Percentiles rank a stretch among this genome's conserved stretches.
These are phyloP conservation scores for Dendrobium chrysotoxum DNA, from an alignment of 106 monocot genomes.

Conservation along the genomic window DNA sequence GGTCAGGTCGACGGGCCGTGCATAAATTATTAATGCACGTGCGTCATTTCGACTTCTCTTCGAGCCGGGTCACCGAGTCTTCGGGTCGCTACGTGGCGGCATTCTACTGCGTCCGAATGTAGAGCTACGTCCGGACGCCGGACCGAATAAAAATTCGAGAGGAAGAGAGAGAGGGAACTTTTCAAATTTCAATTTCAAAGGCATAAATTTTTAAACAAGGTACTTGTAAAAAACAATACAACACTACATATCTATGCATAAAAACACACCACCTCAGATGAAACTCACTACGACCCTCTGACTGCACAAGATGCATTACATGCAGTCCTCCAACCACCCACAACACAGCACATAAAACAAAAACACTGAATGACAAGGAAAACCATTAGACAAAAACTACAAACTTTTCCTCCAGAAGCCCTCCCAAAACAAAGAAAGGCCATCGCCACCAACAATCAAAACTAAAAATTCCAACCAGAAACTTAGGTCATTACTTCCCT, in stretches of 20 bases:
- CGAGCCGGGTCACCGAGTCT: too few relatives aligned
- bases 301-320: too few relatives aligned
- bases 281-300: too few relatives aligned
- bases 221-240: background rate
- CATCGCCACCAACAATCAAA: background rate
- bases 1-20: too few relatives aligned
- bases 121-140: too few relatives aligned
- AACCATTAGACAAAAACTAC: background rate
- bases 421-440: background rate
- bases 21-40: too few relatives aligned
- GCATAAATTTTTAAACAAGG: background rate
- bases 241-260: background rate
- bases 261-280: background rate
- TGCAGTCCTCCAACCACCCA: background rate
- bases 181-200: background rate
- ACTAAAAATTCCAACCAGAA: background rate
- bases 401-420: background rate
- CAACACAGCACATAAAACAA: background rate
- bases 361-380: background rate
- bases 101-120: too few relatives aligned
- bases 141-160: too few relatives aligned
- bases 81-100: too few relatives aligned
- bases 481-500: conserved; percentile 19
- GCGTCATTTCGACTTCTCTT: too few relatives aligned
- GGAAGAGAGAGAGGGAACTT: background rate